Base-by-base conservation (phyloP, 345 rosid species). In the Erodium maritimum region DNA sequence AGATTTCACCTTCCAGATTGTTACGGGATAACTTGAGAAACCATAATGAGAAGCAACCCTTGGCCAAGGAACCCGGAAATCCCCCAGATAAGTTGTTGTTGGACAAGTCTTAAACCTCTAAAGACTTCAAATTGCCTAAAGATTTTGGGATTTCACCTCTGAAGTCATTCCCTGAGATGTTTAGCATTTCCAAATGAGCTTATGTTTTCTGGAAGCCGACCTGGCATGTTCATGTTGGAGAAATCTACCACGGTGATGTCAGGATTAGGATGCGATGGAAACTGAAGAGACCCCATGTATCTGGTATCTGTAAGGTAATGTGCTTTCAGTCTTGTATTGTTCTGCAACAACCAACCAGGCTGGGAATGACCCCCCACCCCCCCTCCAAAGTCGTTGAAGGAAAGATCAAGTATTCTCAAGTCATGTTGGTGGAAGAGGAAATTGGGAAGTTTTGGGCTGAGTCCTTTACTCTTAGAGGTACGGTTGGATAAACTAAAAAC, bases 281-380 rank as follows among this genome's bases (percentile, higher is more conserved):
- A 52, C 3, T n/a, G 4, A 16, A 76, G 20, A 45, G n/a, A 42
- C 24, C 69, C 66, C 0, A 60, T 16, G 1, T 73, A 33, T 16
- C 57, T 56, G 48, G 42, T 65, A 1, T 53, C 45, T 0, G 0
- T 17, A 1, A 73, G 20, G 1, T 2, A 0, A 0, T 73, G 45
- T 0, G 0, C 0, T 18, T 20, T 19, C 20, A 77, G 59, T 0
- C 24, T 23, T 19, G 65, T 34, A 23, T 77, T 77, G 60, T 73
- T 77, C 17, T n/a, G 14, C 2, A 76, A 22, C 45, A 73, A 54
- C 80, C 45, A 73, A 54, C 80, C 80, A 76, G 37, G 3, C 0
- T 5, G 73, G 77, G 23, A 70, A 55, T 3, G 19, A 37, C 21
- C 59, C 70, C 0, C 2, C n/a, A n/a, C n/a, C n/a, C n/a, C n/a